Evolutionary conservation across 306 rosid species (phyloP).

Genomic region (Dryas octopetala): DNA sequence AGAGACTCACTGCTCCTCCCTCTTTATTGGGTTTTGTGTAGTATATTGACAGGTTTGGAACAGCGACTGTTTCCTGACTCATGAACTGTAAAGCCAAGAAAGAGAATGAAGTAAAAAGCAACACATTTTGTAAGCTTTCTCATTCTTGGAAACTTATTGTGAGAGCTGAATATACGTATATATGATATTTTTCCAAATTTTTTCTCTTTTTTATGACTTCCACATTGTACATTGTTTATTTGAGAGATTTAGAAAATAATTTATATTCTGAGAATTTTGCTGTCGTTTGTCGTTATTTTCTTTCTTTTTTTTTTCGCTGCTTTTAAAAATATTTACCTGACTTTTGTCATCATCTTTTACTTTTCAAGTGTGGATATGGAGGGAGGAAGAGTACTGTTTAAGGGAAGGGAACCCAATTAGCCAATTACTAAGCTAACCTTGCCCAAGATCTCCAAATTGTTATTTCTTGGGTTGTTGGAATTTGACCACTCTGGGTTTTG

Average conservation of each 20-base stretch:
- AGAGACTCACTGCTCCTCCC: conserved; percentile 21
- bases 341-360: background rate
- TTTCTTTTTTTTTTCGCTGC: background rate
- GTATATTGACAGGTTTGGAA: conserved; percentile 37
- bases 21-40: conserved; percentile 34
- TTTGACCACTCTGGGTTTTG: background rate
- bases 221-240: too few relatives aligned
- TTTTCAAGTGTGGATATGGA: background rate
- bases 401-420: background rate
- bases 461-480: background rate
- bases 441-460: background rate
- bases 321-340: background rate
- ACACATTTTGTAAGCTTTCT: background rate
- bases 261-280: background rate
- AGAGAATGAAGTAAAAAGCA: conserved; percentile 27
- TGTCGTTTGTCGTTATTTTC: background rate
- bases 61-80: conserved; percentile 44
- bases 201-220: background rate
- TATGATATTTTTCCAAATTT: background rate
- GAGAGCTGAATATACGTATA: too few relatives aligned
- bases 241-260: background rate
- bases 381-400: background rate
- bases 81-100: conserved; percentile 42
- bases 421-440: background rate
- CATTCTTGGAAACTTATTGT: too few relatives aligned